These are phyloP conservation scores for Mortierella sp. DNA, from an alignment of 371 early-diverging fungal genomes.

Conservation along the genomic window DNA sequence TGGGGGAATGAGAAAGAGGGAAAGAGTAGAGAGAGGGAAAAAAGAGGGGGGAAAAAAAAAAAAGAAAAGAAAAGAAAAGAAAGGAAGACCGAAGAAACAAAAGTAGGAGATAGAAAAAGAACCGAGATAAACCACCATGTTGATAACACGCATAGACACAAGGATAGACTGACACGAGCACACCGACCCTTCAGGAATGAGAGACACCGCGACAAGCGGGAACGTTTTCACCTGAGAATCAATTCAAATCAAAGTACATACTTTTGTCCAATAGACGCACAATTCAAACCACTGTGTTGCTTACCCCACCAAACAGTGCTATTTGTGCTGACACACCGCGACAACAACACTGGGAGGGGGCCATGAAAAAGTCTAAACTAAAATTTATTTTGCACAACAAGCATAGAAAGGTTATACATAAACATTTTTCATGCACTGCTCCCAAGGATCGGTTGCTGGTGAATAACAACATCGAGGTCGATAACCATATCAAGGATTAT, in stretches of 20 bases:
- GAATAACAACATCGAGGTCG: too few species aligned
- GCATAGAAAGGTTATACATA: too few species aligned
- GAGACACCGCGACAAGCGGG: background rate
- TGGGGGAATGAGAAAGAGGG: slow-evolving; percentile 6
- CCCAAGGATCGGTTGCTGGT: too few species aligned
- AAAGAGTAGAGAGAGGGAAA: background rate
- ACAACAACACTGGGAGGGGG: background rate
- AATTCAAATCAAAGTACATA: background rate
- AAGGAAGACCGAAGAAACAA: background rate
- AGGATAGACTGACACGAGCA: too few species aligned
- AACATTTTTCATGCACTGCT: too few species aligned
- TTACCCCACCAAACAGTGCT: background rate
- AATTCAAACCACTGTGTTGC: background rate
- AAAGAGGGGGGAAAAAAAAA: slow-evolving; percentile 3
- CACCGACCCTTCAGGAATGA: too few species aligned
- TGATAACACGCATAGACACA: too few species aligned
- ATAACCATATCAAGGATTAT: too few species aligned
- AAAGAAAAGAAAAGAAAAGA: slow-evolving; percentile 1
- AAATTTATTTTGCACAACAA: too few species aligned
- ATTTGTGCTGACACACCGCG: slow-evolving; percentile 3
- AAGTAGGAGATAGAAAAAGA: background rate
- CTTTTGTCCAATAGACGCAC: slow-evolving; percentile 1
- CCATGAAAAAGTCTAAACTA: background rate
- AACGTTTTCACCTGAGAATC: background rate
- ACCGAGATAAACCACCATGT: too few species aligned